Evolutionary conservation across 2,329 filamentous ascomycete species (phyloP).

Genomic region (Malbranchea cinnamomea): DNA sequence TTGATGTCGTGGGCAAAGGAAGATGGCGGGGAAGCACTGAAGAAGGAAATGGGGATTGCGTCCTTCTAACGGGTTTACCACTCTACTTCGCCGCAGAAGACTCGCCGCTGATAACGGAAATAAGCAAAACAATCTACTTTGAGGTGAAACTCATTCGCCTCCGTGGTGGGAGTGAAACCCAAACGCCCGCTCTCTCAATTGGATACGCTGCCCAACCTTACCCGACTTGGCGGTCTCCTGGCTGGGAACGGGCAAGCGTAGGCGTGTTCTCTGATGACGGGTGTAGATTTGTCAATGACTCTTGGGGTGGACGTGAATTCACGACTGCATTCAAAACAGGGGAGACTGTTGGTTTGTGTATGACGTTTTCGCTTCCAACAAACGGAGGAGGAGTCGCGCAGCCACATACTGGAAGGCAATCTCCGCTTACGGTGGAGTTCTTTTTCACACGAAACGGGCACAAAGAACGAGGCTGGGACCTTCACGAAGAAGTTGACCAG

Average conservation of each 20-base stretch:
- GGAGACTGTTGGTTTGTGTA: conserved; percentile 45
- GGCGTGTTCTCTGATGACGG: conserved; percentile 51
- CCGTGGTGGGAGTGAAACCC: conserved; percentile 17
- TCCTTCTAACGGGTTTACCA: conserved; percentile 40
- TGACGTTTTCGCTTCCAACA: conserved; percentile 28
- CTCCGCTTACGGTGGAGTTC: conserved; percentile 31
- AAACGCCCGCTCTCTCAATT: conserved; percentile 41
- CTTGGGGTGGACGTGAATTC: conserved; percentile 44
- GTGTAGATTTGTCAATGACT: conserved; percentile 47
- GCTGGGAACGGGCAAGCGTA: conserved; percentile 47
- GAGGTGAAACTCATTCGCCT: conserved; percentile 39
- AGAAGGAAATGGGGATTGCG: conserved; percentile 32
- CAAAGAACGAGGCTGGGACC: conserved; percentile 39
- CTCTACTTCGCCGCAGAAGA: conserved; percentile 39
- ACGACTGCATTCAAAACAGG: conserved; percentile 36
- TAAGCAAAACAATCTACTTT: conserved; percentile 43
- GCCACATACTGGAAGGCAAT: conserved; percentile 13
- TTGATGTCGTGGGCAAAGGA: conserved; percentile 21
- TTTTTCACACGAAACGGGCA: conserved; percentile 46
- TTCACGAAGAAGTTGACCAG: conserved; percentile 44
- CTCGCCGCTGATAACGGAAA: conserved; percentile 32
- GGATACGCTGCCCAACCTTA: conserved; percentile 48
- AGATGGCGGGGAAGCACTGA: conserved; percentile 32
- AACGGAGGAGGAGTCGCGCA: conserved; percentile 2
- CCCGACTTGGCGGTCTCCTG: conserved; percentile 46